phyloP scores from a whole-genome alignment of 2,329 filamentous ascomycete species.

The Colletotrichum acutatum region DNA sequence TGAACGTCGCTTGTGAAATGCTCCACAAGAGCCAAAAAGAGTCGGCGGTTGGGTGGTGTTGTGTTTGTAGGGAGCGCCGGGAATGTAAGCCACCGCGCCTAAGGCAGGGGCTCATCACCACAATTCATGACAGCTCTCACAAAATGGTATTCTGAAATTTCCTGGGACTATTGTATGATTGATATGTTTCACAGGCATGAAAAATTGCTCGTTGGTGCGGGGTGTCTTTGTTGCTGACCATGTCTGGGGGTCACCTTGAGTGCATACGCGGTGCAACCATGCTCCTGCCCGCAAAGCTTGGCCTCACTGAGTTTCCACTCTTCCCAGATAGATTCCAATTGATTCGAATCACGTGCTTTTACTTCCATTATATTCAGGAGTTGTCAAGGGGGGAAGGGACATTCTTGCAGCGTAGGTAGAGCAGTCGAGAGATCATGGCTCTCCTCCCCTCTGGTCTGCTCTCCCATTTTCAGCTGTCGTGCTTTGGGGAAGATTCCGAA shows the following conservation, averaged over 20 bases:
- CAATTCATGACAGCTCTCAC: no score
- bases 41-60: neutral
- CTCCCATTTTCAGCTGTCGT: neutral
- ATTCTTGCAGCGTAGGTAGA: neutral
- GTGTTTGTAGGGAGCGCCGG: no score
- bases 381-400: neutral
- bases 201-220: neutral
- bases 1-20: neutral
- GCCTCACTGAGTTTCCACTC: neutral
- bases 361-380: neutral
- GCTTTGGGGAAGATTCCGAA: neutral
- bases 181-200: neutral
- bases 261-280: neutral
- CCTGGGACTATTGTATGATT: fast-evolving
- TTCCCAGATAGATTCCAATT: neutral
- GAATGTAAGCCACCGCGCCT: no score
- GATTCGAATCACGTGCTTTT: neutral
- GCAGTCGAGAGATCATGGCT: neutral
- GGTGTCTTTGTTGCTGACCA: neutral
- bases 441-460: neutral
- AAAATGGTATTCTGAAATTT: fast-evolving
- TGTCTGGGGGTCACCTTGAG: neutral
- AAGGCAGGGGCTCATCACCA: neutral
- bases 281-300: neutral
- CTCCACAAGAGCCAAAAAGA: neutral